These are phyloP conservation scores for Panaeolus papilionaceus DNA, from an alignment of 768 basidiomycete species.

Conservation along the genomic window DNA sequence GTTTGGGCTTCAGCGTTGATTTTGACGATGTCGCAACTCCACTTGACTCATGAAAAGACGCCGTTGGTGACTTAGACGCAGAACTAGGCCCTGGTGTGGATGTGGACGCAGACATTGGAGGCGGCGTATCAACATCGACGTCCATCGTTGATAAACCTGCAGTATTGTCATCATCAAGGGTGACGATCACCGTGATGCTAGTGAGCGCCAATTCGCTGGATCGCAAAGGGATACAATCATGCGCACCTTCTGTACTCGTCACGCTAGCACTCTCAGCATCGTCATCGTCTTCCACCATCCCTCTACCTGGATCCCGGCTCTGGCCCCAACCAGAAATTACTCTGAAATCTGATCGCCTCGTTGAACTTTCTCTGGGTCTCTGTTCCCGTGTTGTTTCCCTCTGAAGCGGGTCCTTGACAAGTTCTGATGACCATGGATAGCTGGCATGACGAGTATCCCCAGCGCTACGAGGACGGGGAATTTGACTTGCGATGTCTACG, in stretches of 20 bases:
- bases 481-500: slow-evolving; percentile 15
- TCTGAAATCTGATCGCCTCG: neutral
- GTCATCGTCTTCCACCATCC: neutral
- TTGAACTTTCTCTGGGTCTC: neutral
- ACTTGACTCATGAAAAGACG: neutral
- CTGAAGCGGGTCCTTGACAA: neutral
- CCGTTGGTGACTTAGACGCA: neutral
- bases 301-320: neutral
- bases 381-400: neutral
- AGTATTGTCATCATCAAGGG: neutral
- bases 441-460: neutral
- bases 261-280: neutral
- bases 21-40: neutral
- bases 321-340: neutral
- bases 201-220: neutral
- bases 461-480: neutral
- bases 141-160: slow-evolving; percentile 7
- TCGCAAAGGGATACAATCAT: neutral
- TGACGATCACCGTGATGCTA: neutral
- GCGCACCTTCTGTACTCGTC: neutral
- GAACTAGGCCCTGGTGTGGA: neutral
- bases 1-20: slow-evolving; percentile 28
- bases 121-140: neutral
- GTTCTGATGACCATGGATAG: neutral
- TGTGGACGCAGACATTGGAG: slow-evolving; percentile 18